Base-by-base conservation (phyloP, 768 basidiomycete species). In the Psilocybe cubensis region DNA sequence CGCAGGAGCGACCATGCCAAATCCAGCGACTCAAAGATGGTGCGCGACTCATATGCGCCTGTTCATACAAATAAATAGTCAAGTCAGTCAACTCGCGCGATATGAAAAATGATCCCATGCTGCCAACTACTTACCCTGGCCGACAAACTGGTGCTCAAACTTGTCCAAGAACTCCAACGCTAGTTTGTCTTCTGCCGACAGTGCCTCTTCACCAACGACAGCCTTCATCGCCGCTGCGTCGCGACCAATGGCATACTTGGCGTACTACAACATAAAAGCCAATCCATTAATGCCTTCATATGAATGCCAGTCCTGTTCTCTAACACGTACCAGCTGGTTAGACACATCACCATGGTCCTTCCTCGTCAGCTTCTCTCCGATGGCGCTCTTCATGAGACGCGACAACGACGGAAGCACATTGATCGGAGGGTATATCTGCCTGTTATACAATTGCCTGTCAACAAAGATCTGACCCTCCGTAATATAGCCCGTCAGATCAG, bases 291-390 rank as follows among this genome's bases (percentile, higher is more conserved):
- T 57, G 27, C 12, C n/a, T 44, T 52, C 47, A 27, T 52, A 59
- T 57, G 51, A 54, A 51, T 17, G 38, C n/a, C n/a, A n/a, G n/a
- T n/a, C n/a, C n/a, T n/a, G n/a, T n/a, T n/a, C n/a, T n/a, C n/a
- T 17, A 38, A 57, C 44, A 77, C 92, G 55, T 66, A 93, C 94
- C 80, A 97, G 78, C 78, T 98, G 96, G 80, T 99, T 99, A 12
- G 97, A 98, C 31, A 99, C 97, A 75, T 99, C 97, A 68, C 95
- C 92, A 72, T 98, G 97, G 76, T 99, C 97, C 77, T 96, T 96
- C 72, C 97, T 83, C 57, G 97, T 98, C 70, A 98, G 80, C 75
- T 92, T 86, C 77, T 98, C 96, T 63, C 97, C 97, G 74, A 98
- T 98, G 63, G 97, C 97, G 66, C 91, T 94, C 88, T 99, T 99